Evolutionary conservation across 1,284 basidiomycete genomes (phyloP).

Genomic region (Boletus holoroseus): DNA sequence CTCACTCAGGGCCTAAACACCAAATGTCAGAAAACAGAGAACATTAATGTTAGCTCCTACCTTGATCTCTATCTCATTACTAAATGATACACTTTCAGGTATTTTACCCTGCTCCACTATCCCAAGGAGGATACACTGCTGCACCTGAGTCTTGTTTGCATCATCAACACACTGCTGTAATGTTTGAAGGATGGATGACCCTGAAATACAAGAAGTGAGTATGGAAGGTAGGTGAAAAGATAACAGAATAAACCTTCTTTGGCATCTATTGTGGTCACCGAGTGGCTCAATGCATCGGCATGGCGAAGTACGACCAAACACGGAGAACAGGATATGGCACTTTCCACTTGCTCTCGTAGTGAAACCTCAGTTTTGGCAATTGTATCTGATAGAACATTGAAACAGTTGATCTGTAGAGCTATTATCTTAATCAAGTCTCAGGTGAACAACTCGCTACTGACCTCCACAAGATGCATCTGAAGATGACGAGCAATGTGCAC

Average conservation of each 20-base stretch:
- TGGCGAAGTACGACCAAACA: conserved; percentile 82
- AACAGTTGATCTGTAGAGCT: conserved; percentile 73
- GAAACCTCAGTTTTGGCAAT: conserved; percentile 75
- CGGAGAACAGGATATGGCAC: conserved; percentile 77
- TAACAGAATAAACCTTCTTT: conserved; percentile 46
- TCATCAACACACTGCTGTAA: conserved; percentile 65
- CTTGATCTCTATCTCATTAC: conserved; percentile 79
- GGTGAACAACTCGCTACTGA: conserved; percentile 29
- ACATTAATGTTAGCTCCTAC: conserved; percentile 37
- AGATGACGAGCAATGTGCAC: conserved; percentile 55
- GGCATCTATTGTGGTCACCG: conserved; percentile 59
- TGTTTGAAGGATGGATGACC: conserved; percentile 55
- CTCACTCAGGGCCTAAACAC: conserved; percentile 72
- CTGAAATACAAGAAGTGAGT: conserved; percentile 28
- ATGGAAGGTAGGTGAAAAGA: background rate
- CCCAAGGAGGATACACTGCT: conserved; percentile 69
- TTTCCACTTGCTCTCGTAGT: conserved; percentile 73
- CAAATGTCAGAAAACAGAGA: conserved; percentile 8
- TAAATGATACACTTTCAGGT: conserved; percentile 74
- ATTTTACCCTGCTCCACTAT: conserved; percentile 69
- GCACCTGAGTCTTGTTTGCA: conserved; percentile 48
- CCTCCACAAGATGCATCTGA: conserved; percentile 80
- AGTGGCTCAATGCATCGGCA: conserved; percentile 77
- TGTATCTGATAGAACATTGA: conserved; percentile 77
- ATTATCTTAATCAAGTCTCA: background rate